Percentiles rank a stretch among this genome's conserved stretches.
These are phyloP conservation scores for Haberlea rhodopensis DNA, from an alignment of 257 asterid species.

Conservation along the genomic window DNA sequence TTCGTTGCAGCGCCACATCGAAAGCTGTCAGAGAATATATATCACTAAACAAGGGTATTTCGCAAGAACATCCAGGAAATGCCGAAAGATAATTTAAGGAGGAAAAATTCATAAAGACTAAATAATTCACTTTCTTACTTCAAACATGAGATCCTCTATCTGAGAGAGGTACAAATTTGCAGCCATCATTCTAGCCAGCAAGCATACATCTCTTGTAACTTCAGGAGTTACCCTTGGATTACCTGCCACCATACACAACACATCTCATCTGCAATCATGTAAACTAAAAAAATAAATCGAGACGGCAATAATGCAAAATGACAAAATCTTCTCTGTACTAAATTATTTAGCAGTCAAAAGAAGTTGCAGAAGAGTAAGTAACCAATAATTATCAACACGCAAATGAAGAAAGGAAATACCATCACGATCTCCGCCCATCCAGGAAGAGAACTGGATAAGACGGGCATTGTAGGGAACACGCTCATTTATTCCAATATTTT, in stretches of 20 bases:
- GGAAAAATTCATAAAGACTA: background rate
- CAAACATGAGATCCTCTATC: slow-evolving; percentile 52
- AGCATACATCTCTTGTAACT: slow-evolving; percentile 68
- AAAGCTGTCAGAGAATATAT: slow-evolving; percentile 32
- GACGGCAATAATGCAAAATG: background rate
- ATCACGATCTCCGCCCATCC: slow-evolving; percentile 99
- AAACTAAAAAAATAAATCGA: background rate
- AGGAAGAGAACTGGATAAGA: slow-evolving; percentile 84
- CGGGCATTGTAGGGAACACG: slow-evolving; percentile 97
- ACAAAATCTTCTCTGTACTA: background rate
- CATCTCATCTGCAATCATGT: background rate
- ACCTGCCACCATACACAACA: slow-evolving; percentile 1
- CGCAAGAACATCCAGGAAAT: background rate
- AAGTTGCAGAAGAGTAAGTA: background rate
- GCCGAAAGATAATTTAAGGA: background rate
- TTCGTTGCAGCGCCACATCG: slow-evolving; percentile 84
- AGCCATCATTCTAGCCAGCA: slow-evolving; percentile 95
- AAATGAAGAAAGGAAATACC: slow-evolving; percentile 42
- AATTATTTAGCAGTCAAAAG: background rate
- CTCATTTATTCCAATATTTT: slow-evolving; percentile 85
- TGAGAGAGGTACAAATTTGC: slow-evolving; percentile 72
- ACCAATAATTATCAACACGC: background rate
- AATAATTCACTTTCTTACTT: slow-evolving; percentile 40
- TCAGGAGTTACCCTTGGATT: background rate
- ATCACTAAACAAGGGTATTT: background rate